Evolutionary conservation across 495 filamentous ascomycete genomes (phyloP).

Genomic region (Terfezia claveryi): DNA sequence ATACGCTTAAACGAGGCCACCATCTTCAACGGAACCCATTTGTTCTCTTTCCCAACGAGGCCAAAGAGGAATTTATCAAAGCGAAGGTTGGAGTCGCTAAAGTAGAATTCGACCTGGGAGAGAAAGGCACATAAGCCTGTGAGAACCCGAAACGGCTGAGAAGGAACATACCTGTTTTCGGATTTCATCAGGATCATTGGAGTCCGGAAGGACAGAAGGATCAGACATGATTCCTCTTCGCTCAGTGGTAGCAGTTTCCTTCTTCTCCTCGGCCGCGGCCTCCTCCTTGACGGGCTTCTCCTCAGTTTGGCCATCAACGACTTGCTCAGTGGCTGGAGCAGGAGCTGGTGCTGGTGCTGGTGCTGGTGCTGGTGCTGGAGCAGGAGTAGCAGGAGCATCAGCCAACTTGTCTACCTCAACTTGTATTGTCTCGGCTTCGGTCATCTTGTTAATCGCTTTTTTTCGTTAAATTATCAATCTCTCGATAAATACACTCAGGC

Average conservation of each 20-base stretch:
- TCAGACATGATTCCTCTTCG: slow-evolving; percentile 34
- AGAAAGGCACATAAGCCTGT: neutral
- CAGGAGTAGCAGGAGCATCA: too few relatives aligned
- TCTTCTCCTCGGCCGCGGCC: neutral
- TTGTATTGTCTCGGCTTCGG: too few relatives aligned
- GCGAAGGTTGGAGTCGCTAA: slow-evolving; percentile 76
- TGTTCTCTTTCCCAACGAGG: slow-evolving; percentile 54
- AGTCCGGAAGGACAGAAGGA: slow-evolving; percentile 35
- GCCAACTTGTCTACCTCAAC: too few relatives aligned
- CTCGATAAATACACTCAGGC: too few relatives aligned
- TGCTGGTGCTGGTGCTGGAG: too few relatives aligned
- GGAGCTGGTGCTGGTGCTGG: too few relatives aligned
- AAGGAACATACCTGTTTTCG: slow-evolving; percentile 45
- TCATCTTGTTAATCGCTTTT: too few relatives aligned
- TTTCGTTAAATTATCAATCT: too few relatives aligned
- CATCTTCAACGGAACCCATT: slow-evolving; percentile 48
- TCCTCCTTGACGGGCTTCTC: slow-evolving; percentile 9
- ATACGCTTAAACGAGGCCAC: slow-evolving; percentile 82
- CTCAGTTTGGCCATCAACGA: neutral
- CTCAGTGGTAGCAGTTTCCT: neutral
- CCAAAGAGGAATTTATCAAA: slow-evolving; percentile 68
- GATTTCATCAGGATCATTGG: slow-evolving; percentile 53
- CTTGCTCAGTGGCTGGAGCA: too few relatives aligned
- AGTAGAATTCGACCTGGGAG: slow-evolving; percentile 92
- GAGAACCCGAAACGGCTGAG: neutral